Conservation (phyloP, 2,329 filamentous ascomycete genomes). For the Zymoseptoria ardabiliae region DNA sequence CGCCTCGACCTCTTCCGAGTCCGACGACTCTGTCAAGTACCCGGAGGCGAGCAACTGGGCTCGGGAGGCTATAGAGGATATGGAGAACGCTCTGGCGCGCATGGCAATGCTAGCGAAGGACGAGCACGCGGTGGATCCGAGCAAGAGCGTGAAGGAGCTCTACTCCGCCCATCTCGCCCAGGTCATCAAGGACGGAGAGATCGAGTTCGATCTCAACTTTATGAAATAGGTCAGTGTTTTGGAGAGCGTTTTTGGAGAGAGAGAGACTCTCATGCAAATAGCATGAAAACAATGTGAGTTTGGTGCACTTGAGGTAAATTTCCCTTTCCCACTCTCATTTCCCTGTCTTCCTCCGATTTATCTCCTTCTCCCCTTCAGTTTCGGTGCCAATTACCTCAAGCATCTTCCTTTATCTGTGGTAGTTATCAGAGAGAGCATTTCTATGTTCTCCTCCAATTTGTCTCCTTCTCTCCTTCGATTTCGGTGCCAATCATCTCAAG, state of each 20-base stretch:
- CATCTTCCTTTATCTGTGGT: too few relatives aligned
- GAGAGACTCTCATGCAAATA: background rate
- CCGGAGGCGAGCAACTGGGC: conserved; percentile 28
- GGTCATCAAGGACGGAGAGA: conserved; percentile 18
- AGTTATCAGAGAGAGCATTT: background rate
- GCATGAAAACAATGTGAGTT: background rate
- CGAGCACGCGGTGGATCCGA: conserved; percentile 21
- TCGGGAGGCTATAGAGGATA: conserved; percentile 25
- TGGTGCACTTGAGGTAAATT: background rate
- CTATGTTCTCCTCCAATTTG: too few relatives aligned
- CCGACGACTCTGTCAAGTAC: conserved; percentile 1
- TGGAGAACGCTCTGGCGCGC: conserved; percentile 23
- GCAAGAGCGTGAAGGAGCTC: conserved; percentile 21
- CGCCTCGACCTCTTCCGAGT: background rate
- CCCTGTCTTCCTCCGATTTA: background rate
- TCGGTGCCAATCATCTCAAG: background rate
- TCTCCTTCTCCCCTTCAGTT: background rate
- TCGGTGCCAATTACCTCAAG: too few relatives aligned
- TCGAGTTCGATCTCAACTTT: conserved; percentile 19
- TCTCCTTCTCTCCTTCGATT: background rate
- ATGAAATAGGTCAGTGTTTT: conserved; percentile 6
- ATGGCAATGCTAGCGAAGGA: conserved; percentile 28
- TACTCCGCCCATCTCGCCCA: conserved; percentile 25
- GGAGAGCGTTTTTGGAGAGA: background rate
- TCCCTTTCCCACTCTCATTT: background rate